phyloP scores from a whole-genome alignment of 2,329 filamentous ascomycete species.

The Cadophora sp. region DNA sequence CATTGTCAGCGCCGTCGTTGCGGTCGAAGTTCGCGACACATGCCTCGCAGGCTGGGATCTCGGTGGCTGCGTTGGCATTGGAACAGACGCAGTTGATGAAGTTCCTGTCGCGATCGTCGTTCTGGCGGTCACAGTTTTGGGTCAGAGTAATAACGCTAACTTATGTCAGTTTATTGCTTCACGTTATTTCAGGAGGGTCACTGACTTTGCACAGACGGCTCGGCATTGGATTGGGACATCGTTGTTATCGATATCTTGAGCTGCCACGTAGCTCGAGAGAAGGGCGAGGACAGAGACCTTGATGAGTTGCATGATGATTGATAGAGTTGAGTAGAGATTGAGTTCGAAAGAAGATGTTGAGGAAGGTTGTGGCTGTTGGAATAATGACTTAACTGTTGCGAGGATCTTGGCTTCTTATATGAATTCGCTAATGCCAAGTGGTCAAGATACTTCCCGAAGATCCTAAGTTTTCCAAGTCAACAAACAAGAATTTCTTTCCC shows the following conservation, averaged over 20 bases:
- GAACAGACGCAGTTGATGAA: conserved; percentile 17
- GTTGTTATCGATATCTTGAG: conserved; percentile 19
- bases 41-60: conserved; percentile 16
- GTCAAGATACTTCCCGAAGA: neutral
- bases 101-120: conserved; percentile 8
- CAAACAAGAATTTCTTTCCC: neutral
- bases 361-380: neutral
- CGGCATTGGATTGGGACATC: conserved; percentile 18
- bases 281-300: conserved; percentile 18
- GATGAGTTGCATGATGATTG: conserved; percentile 23
- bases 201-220: conserved; percentile 15
- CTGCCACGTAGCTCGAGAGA: conserved; percentile 13
- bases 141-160: conserved; percentile 15
- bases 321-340: neutral
- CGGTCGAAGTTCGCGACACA: conserved; percentile 20
- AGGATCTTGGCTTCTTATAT: neutral
- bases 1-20: conserved; percentile 17
- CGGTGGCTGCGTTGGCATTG: conserved; percentile 5
- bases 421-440: neutral
- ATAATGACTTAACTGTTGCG: neutral
- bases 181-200: neutral
- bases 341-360: neutral
- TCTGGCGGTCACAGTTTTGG: conserved; percentile 11
- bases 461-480: neutral
- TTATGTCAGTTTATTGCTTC: neutral